These are phyloP conservation scores for Aphanoascus verrucosus DNA, from an alignment of 2,329 filamentous ascomycete species.

Conservation along the genomic window DNA sequence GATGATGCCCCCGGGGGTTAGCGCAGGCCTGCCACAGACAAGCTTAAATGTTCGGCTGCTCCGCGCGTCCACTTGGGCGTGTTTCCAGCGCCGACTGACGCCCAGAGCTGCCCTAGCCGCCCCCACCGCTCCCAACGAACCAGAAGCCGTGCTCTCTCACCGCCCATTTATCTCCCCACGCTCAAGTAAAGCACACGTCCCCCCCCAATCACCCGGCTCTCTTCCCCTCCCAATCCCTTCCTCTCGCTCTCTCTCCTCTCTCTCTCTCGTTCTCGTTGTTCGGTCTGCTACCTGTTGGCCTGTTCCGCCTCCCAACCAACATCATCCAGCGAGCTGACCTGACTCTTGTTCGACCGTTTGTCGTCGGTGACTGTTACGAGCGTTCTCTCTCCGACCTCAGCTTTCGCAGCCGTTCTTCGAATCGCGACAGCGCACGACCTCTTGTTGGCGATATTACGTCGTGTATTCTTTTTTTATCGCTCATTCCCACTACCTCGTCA, in stretches of 20 bases:
- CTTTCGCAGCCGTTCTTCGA: constrained; percentile 3
- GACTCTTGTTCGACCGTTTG: constrained; percentile 3
- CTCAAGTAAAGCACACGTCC: constrained; percentile 18
- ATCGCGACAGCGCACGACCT: constrained; percentile 4
- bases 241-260: constrained; percentile 17
- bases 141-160: constrained; percentile 29
- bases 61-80: constrained; percentile 9
- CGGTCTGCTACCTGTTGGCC: neutral
- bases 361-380: neutral
- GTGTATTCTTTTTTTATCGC: constrained; percentile 3
- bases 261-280: constrained; percentile 17
- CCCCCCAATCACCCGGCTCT: constrained; percentile 4
- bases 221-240: constrained; percentile 2
- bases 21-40: neutral
- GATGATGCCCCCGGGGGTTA: neutral
- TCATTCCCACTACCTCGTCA: neutral
- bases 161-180: constrained; percentile 30
- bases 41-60: constrained; percentile 7
- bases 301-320: neutral
- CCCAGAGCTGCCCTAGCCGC: constrained; percentile 14
- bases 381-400: neutral
- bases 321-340: neutral
- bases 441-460: neutral
- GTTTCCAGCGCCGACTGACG: constrained; percentile 5
- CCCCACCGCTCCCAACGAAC: constrained; percentile 31